Base-by-base conservation (phyloP, 176 grass and related monocot genomes). In the Dendrocalamus sinicus region DNA sequence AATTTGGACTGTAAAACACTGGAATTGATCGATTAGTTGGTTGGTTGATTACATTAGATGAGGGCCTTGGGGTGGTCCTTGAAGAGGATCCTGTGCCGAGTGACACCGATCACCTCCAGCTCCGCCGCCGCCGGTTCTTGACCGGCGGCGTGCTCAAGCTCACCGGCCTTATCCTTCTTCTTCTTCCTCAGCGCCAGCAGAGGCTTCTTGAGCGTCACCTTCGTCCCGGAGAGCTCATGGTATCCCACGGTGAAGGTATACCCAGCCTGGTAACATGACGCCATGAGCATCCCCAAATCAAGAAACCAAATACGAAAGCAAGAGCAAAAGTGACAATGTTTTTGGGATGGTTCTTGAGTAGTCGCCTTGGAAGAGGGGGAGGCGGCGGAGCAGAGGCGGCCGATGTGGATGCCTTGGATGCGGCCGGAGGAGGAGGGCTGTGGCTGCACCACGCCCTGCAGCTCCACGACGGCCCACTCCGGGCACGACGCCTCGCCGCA, bases 161-260 rank as follows among this genome's bases (percentile, higher is more conserved):
- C 70, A 20, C n/a, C 80, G 11, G 47, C 22, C 7, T 12, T 7
- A 35, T 35, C 32, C 4, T 6, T 66, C 22, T 19, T 4, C 68
- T 81, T 93, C 91, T 86, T 98, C 81, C 89, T 89, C 32, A 98
- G 90, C 46, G 95, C 89, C 44, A 98, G 57, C 20, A 95, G 44
- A 10, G 96, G 96, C n/a, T 95, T 98, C 87, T 95, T 98, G 48
- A 98, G 85, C 22, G 88, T 20, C 64, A 94, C 74, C 85, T 84
- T 95, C 37, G 82, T 87, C 39, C 93, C 96, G 17, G 89, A 71
- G 47, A 98, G 93, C 83, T 98, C 96, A n/a, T 98, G 96, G 89
- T 98, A 98, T 35, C 96, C 93, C 3, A 98, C 81, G 12, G 88
- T 95, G 85, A 98, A 94, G 51, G 90, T 98, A 66, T 91, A 98